These are phyloP conservation scores for Coffea humblotiana DNA, from an alignment of 305 asterid genomes.

Conservation along the genomic window DNA sequence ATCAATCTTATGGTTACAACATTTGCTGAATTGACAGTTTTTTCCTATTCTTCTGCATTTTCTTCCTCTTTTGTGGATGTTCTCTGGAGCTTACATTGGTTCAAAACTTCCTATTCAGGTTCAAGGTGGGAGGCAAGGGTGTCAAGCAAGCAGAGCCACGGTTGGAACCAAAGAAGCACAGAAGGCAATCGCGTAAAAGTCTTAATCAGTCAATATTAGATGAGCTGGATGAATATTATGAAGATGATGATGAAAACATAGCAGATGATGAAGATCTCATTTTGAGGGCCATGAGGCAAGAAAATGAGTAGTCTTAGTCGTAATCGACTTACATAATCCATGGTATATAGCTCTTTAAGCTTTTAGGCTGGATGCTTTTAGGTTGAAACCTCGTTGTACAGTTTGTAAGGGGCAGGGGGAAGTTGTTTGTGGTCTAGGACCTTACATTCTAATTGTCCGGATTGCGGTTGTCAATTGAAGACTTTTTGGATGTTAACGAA, in stretches of 20 bases:
- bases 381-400: not conserved
- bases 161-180: conserved; percentile 76
- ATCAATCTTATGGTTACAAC: not conserved
- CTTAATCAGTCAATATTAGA: conserved; percentile 74
- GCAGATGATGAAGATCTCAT: conserved; percentile 39
- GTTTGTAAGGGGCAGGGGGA: not conserved
- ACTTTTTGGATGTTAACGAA: no score
- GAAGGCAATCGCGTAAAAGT: conserved; percentile 88
- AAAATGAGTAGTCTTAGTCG: conserved; percentile 17
- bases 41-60: not conserved
- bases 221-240: conserved; percentile 63
- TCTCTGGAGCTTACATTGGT: not conserved
- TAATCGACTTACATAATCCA: not conserved
- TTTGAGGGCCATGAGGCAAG: conserved; percentile 44
- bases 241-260: conserved; percentile 44
- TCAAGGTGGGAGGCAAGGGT: conserved; percentile 76
- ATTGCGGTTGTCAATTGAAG: no score
- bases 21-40: not conserved
- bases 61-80: not conserved
- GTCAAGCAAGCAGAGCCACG: conserved; percentile 87
- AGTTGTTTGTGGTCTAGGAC: not conserved
- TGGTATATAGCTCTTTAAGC: not conserved
- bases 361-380: not conserved
- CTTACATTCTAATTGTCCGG: no score
- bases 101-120: conserved; percentile 34